Percentiles rank a stretch among this genome's conserved stretches.
These are phyloP conservation scores for Hymenoscyphus infarciens DNA, from an alignment of 2,329 filamentous ascomycete species.

Conservation along the genomic window DNA sequence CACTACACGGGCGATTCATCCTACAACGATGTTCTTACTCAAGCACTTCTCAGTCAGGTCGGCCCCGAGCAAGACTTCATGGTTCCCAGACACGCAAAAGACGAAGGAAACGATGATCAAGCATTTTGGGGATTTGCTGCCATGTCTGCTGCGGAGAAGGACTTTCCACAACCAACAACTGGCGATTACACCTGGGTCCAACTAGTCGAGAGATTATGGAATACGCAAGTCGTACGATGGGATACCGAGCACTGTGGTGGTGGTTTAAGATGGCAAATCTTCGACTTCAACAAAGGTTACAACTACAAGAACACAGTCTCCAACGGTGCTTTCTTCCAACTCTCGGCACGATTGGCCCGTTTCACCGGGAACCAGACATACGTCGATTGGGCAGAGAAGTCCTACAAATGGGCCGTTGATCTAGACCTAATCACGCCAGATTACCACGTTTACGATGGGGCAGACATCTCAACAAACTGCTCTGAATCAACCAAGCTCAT, in stretches of 20 bases:
- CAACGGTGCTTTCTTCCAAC: conserved; percentile 80
- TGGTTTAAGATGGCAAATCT: conserved; percentile 81
- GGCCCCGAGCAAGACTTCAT: conserved; percentile 59
- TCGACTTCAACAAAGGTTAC: conserved; percentile 70
- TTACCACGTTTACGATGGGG: conserved; percentile 60
- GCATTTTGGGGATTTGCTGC: conserved; percentile 69
- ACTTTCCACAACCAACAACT: conserved; percentile 58
- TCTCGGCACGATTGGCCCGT: conserved; percentile 70
- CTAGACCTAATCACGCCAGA: conserved; percentile 54
- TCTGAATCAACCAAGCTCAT: conserved; percentile 48
- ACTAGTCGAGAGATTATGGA: conserved; percentile 68
- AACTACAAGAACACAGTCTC: conserved; percentile 80
- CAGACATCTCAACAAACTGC: conserved; percentile 51
- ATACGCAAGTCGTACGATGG: conserved; percentile 69
- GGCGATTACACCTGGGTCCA: conserved; percentile 60
- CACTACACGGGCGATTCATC: conserved; percentile 53
- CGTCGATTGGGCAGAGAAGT: conserved; percentile 60
- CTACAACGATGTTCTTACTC: conserved; percentile 57
- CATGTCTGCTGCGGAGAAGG: conserved; percentile 65
- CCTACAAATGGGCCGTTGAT: conserved; percentile 61
- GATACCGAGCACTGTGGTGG: conserved; percentile 64
- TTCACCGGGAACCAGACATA: conserved; percentile 66
- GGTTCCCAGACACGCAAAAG: conserved; percentile 50
- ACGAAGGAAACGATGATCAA: conserved; percentile 72
- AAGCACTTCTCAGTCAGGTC: conserved; percentile 58